Evolutionary conservation across 257 asterid genomes (phyloP).

Genomic region (Forsythia viridissima): DNA sequence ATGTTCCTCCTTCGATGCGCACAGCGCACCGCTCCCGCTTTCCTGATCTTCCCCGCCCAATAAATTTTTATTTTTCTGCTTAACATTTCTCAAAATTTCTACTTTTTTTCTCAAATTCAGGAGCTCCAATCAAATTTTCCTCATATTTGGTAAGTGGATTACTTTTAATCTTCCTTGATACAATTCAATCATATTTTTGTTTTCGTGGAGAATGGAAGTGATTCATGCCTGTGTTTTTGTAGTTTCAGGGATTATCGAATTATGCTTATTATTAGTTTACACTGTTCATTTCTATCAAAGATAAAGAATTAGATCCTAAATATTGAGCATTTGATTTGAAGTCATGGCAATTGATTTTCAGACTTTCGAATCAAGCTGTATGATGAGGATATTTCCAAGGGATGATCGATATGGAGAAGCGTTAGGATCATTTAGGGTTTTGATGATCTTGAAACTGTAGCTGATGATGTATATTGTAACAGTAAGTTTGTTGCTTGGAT

Average conservation of each 20-base stretch:
- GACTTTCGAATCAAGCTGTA: constrained; percentile 25
- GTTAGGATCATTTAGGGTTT: constrained; percentile 29
- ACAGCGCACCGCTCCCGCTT: constrained; percentile 11
- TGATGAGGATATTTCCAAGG: constrained; percentile 16
- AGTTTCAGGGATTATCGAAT: not conserved
- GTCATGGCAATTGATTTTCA: constrained; percentile 16
- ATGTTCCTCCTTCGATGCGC: constrained; percentile 45
- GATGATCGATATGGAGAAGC: constrained; percentile 26
- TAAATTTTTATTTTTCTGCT: not conserved
- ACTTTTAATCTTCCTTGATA: constrained; percentile 5
- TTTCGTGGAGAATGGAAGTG: not conserved
- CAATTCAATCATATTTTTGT: not conserved
- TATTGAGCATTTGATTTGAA: constrained; percentile 1
- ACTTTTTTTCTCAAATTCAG: not conserved
- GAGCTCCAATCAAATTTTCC: constrained; percentile 9
- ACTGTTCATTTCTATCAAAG: constrained; percentile 4
- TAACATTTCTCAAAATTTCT: constrained; percentile 7
- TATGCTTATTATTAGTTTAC: not conserved
- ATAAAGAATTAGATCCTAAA: not conserved
- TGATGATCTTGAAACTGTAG: constrained; percentile 24
- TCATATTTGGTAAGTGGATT: constrained; percentile 17
- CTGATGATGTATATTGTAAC: constrained; percentile 12
- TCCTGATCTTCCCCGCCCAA: constrained; percentile 37
- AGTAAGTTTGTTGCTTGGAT: constrained; percentile 1
- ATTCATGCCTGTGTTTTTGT: not conserved